Evolutionary conservation across 2,329 filamentous ascomycete genomes (phyloP).

Genomic region (Neoscytalidium dimidiatum): DNA sequence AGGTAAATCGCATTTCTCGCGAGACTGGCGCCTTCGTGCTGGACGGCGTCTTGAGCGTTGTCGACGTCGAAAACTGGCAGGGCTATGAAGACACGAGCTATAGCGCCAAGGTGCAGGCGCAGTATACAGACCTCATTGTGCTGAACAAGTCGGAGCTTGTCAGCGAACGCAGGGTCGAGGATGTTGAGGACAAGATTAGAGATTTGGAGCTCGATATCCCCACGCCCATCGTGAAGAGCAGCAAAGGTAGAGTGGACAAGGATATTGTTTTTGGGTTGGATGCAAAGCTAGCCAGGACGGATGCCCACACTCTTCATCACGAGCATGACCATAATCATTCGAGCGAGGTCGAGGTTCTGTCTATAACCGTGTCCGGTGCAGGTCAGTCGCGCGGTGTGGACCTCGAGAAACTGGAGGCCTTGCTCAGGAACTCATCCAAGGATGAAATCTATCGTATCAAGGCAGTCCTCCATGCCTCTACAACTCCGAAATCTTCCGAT

Average conservation of each 20-base stretch:
- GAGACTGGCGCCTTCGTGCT: conserved; percentile 71
- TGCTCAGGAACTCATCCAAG: conserved; percentile 76
- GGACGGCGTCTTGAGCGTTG: conserved; percentile 85
- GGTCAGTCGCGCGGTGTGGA: conserved; percentile 55
- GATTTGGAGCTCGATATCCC: conserved; percentile 76
- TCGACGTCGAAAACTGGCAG: conserved; percentile 94
- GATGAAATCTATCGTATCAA: conserved; percentile 98
- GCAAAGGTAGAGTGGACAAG: conserved; percentile 75
- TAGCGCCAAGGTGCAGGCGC: conserved; percentile 83
- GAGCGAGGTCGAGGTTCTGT: conserved; percentile 87
- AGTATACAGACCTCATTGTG: conserved; percentile 86
- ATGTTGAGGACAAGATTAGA: conserved; percentile 75
- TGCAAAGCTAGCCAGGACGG: conserved; percentile 66
- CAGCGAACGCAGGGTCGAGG: conserved; percentile 72
- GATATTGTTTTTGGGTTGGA: conserved; percentile 87
- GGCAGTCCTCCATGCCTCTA: conserved; percentile 57
- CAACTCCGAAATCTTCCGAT: conserved; percentile 51
- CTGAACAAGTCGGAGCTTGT: conserved; percentile 91
- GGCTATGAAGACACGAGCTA: conserved; percentile 91
- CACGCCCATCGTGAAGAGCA: conserved; percentile 80
- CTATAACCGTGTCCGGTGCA: conserved; percentile 64
- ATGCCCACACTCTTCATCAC: conserved; percentile 41
- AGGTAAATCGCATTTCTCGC: conserved; percentile 77
- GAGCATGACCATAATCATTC: conserved; percentile 60
- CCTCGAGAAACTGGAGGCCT: conserved; percentile 60